Evolutionary conservation across 1,284 basidiomycete genomes (phyloP), one percentile per base, ranked within the genome.

Genomic region (Puccinia polysora): DNA sequence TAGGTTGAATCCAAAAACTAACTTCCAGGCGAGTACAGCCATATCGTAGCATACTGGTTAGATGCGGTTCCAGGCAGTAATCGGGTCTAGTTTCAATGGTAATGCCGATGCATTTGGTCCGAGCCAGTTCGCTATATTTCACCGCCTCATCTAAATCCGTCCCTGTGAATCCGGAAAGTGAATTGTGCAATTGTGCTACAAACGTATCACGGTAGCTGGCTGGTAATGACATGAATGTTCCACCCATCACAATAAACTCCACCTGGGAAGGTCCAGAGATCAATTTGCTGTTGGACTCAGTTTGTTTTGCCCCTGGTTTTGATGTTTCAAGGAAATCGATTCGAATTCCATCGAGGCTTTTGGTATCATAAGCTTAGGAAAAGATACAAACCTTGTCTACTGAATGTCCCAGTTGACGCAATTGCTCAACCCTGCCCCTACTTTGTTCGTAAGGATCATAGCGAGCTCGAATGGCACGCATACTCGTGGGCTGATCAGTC

Each of bases 381-480:
- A 32, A 74, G 18, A 40, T 55, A 80, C 65, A 47, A 69, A 89
- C 92, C 85, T 98, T 99, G 82, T 98, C 96, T 1, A 97, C 95
- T 77, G 85, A 93, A 81, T 98, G 96, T 1, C 96, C 96, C 15
- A 99, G 82, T 78, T 88, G 88, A 79, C 93, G 90, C 65, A 99
- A 83, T 80, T 99, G 96, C 79, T 97, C 94, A 0, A 99, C 90
- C 30, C 96, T 86, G 8, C 91, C 91, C 77, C 91, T 84, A 15
- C 92, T 94, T 81, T 99, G 96, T 79, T 99, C 96, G 78, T 97
- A 99, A 0, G 95, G 96, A 80, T 99, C 96, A 80, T 99, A 99
- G 47, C 95, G 87, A 1, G 94, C 95, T 64, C 95, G 87, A 73
- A 99, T 99, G 0, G 95, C 95, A 75, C 95, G 88, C 95, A 99